phyloP scores from a whole-genome alignment of 2,329 filamentous ascomycete species.

The Ophiostoma fasciatum region DNA sequence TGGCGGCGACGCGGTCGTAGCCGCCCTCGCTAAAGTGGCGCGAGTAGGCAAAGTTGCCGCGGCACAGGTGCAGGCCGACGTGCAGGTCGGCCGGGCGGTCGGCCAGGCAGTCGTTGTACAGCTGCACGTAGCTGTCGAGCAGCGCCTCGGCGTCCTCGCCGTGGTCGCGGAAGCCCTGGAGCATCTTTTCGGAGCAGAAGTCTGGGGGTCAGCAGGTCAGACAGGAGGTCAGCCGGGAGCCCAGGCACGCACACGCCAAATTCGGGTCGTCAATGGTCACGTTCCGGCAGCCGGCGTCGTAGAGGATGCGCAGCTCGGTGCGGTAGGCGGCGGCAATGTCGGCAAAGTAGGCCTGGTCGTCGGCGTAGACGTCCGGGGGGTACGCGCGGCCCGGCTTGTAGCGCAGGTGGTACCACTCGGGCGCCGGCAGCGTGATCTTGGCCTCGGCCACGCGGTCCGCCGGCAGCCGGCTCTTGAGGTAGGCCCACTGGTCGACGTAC shows the following conservation, averaged over 20 bases:
- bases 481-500: conserved; percentile 27
- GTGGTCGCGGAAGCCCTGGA: conserved; percentile 38
- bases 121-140: conserved; percentile 54
- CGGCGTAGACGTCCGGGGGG: conserved; percentile 30
- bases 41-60: conserved; percentile 45
- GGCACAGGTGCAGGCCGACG: conserved; percentile 54
- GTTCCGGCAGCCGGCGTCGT: conserved; percentile 33
- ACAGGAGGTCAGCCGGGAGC: no score
- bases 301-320: conserved; percentile 30
- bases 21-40: conserved; percentile 50
- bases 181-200: conserved; percentile 56
- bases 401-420: conserved; percentile 46
- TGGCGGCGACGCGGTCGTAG: conserved; percentile 46
- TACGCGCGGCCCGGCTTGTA: conserved; percentile 34
- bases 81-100: conserved; percentile 50
- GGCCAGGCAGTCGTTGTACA: conserved; percentile 56
- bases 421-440: conserved; percentile 48
- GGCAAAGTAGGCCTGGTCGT: conserved; percentile 33
- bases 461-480: conserved; percentile 32
- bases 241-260: conserved; percentile 27
- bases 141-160: conserved; percentile 49
- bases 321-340: conserved; percentile 36
- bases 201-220: conserved; percentile 22
- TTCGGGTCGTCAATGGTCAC: conserved; percentile 50
- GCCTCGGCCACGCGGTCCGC: conserved; percentile 47